phyloP scores from a whole-genome alignment of 495 filamentous ascomycete genomes.

The Trichoderma orchidacearum region DNA sequence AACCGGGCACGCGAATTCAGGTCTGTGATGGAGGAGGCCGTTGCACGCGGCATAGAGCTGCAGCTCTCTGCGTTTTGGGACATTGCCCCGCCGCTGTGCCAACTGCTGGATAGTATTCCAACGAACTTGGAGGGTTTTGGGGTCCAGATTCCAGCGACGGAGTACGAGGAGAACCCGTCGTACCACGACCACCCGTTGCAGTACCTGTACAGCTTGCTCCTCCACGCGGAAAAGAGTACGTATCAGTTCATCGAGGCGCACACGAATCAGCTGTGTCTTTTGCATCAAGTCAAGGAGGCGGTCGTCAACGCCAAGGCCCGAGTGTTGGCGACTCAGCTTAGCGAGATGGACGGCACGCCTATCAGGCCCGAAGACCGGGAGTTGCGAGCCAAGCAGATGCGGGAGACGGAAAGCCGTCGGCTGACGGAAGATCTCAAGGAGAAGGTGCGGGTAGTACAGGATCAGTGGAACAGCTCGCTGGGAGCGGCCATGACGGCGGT shows the following conservation, averaged over 20 bases:
- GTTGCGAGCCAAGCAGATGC: conserved; percentile 40
- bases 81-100: conserved; percentile 70
- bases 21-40: conserved; percentile 70
- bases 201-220: conserved; percentile 72
- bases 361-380: conserved; percentile 19
- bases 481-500: conserved; percentile 34
- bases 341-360: conserved; percentile 40
- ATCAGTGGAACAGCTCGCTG: conserved; percentile 55
- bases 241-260: conserved; percentile 96
- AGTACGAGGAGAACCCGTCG: conserved; percentile 73
- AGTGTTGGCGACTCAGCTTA: conserved; percentile 41
- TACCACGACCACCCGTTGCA: conserved; percentile 71
- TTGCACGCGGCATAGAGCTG: conserved; percentile 74
- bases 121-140: conserved; percentile 28
- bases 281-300: conserved; percentile 84
- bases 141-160: conserved; percentile 58
- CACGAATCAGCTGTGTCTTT: conserved; percentile 78
- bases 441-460: conserved; percentile 77
- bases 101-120: conserved; percentile 63
- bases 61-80: conserved; percentile 96
- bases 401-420: conserved; percentile 46
- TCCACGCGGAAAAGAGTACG: conserved; percentile 76
- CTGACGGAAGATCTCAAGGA: conserved; percentile 85
- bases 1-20: conserved; percentile 66
- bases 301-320: conserved; percentile 48